Conservation (phyloP, 2,329 filamentous ascomycete species). For the Rachicladosporium sp. region DNA sequence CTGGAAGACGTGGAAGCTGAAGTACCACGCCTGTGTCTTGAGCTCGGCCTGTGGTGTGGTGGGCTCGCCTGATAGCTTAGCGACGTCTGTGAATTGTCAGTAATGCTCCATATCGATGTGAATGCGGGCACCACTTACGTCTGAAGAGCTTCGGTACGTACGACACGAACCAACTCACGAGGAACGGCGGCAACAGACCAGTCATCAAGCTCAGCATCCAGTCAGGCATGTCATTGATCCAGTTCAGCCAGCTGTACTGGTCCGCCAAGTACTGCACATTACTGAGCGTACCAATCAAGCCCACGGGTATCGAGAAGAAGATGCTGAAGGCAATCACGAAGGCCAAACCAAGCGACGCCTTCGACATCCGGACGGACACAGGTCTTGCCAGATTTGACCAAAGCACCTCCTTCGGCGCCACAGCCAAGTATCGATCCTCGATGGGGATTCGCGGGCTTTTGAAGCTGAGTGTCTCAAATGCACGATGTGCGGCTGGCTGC, state of each 20-base stretch:
- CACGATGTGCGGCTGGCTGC: constrained; percentile 72
- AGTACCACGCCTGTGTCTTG: constrained; percentile 27
- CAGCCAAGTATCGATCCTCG: constrained; percentile 30
- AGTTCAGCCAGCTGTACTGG: constrained; percentile 16
- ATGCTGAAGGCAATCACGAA: constrained; percentile 25
- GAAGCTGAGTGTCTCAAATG: constrained; percentile 48
- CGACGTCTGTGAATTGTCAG: constrained; percentile 12
- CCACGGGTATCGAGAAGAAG: constrained; percentile 25
- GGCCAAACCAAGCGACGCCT: constrained; percentile 17
- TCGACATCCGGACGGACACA: constrained; percentile 15
- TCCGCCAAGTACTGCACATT: constrained; percentile 22
- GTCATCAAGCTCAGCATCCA: constrained; percentile 19
- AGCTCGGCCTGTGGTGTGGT: constrained; percentile 34
- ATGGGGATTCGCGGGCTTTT: constrained; percentile 22
- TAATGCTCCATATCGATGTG: not conserved
- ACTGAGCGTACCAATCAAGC: constrained; percentile 22
- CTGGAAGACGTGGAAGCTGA: constrained; percentile 30
- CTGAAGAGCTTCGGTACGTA: constrained; percentile 25
- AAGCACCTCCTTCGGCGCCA: constrained; percentile 34
- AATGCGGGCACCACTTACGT: constrained; percentile 4
- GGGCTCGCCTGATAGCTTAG: constrained; percentile 23
- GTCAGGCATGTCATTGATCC: constrained; percentile 20
- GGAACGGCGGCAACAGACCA: constrained; percentile 21
- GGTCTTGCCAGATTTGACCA: constrained; percentile 34
- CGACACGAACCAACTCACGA: constrained; percentile 21